phyloP scores from a whole-genome alignment of 805 yeast genomes.

The Millerozyma acaciae region DNA sequence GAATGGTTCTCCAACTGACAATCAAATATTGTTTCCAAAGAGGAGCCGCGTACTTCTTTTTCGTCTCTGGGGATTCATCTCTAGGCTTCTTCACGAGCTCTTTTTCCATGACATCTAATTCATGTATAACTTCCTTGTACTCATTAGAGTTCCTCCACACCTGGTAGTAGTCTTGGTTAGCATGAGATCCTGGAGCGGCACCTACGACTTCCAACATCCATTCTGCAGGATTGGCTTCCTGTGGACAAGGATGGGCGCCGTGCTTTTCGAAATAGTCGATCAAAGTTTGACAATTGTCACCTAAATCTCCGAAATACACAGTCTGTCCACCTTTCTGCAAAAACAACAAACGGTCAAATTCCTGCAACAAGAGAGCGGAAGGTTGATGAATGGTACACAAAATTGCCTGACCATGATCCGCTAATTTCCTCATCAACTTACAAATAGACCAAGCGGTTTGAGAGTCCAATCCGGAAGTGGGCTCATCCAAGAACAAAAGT shows the following conservation, averaged over 20 bases:
- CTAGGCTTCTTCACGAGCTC: slow-evolving; percentile 38
- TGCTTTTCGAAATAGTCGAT: slow-evolving; percentile 64
- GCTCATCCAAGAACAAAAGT: slow-evolving; percentile 39
- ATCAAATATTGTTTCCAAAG: slow-evolving; percentile 27
- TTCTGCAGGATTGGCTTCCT: slow-evolving; percentile 48
- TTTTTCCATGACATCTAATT: slow-evolving; percentile 60
- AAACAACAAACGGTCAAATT: slow-evolving; percentile 69
- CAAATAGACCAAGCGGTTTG: slow-evolving; percentile 43
- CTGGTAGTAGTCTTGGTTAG: slow-evolving; percentile 66
- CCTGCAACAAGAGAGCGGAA: slow-evolving; percentile 72
- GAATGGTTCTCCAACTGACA: slow-evolving; percentile 23
- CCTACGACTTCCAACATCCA: slow-evolving; percentile 89
- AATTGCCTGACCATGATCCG: slow-evolving; percentile 40
- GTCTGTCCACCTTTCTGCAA: slow-evolving; percentile 75
- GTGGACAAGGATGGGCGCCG: slow-evolving; percentile 52
- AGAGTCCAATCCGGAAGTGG: slow-evolving; percentile 43
- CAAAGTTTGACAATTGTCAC: slow-evolving; percentile 55
- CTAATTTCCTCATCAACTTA: slow-evolving; percentile 37
- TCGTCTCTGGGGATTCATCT: slow-evolving; percentile 21
- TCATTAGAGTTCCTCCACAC: slow-evolving; percentile 75
- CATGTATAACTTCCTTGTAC: slow-evolving; percentile 52
- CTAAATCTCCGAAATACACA: slow-evolving; percentile 80
- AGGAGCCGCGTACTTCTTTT: slow-evolving; percentile 27
- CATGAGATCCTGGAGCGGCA: slow-evolving; percentile 77
- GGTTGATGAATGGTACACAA: slow-evolving; percentile 77